Evolutionary conservation across 805 yeast genomes (phyloP).

Genomic region (Wickerhamiella occidentalis): DNA sequence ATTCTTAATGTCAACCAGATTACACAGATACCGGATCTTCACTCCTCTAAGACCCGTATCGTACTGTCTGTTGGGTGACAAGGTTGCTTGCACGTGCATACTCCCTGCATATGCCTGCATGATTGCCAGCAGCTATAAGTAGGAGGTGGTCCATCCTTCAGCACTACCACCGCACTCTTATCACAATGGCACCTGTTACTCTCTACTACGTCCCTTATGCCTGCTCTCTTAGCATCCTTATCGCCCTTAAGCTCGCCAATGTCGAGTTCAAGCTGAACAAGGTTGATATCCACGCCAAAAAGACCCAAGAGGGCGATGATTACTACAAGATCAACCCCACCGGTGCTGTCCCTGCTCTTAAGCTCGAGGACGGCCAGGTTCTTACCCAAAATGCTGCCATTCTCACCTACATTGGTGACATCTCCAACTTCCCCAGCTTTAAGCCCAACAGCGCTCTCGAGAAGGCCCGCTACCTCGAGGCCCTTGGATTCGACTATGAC

Average conservation of each 20-base stretch:
- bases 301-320: constrained; percentile 9
- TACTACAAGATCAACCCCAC: constrained; percentile 13
- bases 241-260: constrained; percentile 11
- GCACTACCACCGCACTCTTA: neutral
- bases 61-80: no score
- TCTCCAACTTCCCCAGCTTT: constrained; percentile 8
- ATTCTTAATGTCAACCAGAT: no score
- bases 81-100: neutral
- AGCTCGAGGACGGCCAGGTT: constrained; percentile 13
- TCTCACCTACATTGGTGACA: constrained; percentile 9
- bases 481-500: constrained; percentile 2
- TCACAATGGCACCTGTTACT: neutral
- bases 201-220: neutral
- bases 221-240: constrained; percentile 11
- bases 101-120: neutral
- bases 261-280: constrained; percentile 8
- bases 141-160: neutral
- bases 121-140: neutral
- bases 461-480: constrained; percentile 10
- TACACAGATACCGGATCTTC: no score
- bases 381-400: constrained; percentile 14
- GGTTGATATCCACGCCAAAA: constrained; percentile 4
- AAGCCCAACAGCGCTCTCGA: neutral
- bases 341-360: constrained; percentile 16
- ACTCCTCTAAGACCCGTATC: no score